Conservation (phyloP, 768 basidiomycete species). For the Boletus eberwhitei region DNA sequence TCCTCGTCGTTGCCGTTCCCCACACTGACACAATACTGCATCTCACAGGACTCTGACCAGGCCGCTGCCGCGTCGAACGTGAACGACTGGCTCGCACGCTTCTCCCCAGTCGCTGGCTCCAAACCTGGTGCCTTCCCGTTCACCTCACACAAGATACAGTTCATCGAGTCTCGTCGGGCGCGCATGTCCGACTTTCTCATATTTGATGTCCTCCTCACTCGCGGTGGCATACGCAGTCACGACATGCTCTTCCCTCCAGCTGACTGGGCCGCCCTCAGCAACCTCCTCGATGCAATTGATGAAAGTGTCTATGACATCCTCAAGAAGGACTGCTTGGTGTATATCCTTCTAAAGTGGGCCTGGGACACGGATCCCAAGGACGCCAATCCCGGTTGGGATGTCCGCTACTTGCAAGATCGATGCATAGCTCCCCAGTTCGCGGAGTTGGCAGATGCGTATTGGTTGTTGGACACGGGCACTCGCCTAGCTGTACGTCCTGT, state of each 20-base stretch:
- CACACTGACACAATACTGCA: neutral
- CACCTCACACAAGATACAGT: slow-evolving; percentile 46
- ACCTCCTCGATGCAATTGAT: slow-evolving; percentile 59
- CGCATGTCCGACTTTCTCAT: slow-evolving; percentile 61
- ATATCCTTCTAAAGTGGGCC: slow-evolving; percentile 80
- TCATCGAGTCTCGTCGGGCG: slow-evolving; percentile 62
- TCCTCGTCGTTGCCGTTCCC: neutral
- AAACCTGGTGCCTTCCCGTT: slow-evolving; percentile 53
- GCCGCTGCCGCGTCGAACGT: slow-evolving; percentile 9
- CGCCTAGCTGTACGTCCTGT: slow-evolving; percentile 53
- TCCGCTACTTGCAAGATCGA: slow-evolving; percentile 45
- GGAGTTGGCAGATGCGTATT: slow-evolving; percentile 79
- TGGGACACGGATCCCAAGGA: slow-evolving; percentile 64
- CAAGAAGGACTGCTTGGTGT: slow-evolving; percentile 78
- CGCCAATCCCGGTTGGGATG: slow-evolving; percentile 25
- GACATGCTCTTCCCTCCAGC: slow-evolving; percentile 68
- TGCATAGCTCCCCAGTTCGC: slow-evolving; percentile 76
- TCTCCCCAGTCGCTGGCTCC: slow-evolving; percentile 40
- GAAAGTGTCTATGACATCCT: slow-evolving; percentile 64
- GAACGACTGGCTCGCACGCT: slow-evolving; percentile 33
- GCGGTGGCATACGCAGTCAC: slow-evolving; percentile 58
- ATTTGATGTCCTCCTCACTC: slow-evolving; percentile 67
- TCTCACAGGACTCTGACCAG: slow-evolving; percentile 15
- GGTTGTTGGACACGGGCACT: slow-evolving; percentile 72
- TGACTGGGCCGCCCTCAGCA: slow-evolving; percentile 49